Evolutionary conservation across 1,284 basidiomycete species (phyloP).

Genomic region (Marasmius oreades): DNA sequence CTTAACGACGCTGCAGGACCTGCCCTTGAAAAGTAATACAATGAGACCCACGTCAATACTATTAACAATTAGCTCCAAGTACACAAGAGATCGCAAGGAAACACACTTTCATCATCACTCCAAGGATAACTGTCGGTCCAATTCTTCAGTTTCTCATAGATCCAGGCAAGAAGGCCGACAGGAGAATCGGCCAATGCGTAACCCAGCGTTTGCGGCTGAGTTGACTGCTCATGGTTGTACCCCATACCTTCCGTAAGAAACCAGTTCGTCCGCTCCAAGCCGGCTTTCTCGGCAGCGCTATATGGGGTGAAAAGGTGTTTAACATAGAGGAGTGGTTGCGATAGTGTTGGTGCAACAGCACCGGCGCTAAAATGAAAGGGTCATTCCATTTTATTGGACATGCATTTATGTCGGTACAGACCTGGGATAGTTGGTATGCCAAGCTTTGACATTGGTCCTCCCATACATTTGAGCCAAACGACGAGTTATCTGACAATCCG

Average conservation of each 20-base stretch:
- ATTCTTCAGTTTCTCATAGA: conserved; percentile 54
- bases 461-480: conserved; percentile 31
- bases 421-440: conserved; percentile 36
- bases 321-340: conserved; percentile 25
- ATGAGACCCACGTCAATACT: conserved; percentile 46
- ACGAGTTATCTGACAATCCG: conserved; percentile 26
- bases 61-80: not conserved
- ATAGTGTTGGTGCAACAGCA: not conserved
- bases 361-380: not conserved
- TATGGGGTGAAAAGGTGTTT: conserved; percentile 24
- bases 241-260: conserved; percentile 34
- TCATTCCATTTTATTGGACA: not conserved
- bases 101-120: conserved; percentile 45
- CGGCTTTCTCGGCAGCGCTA: conserved; percentile 29
- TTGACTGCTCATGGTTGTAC: conserved; percentile 42
- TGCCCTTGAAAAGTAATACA: conserved; percentile 45
- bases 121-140: conserved; percentile 49
- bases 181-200: conserved; percentile 52
- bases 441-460: conserved; percentile 32
- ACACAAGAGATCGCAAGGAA: not conserved
- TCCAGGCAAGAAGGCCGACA: conserved; percentile 52
- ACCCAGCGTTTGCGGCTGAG: conserved; percentile 53
- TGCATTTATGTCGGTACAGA: conserved; percentile 13
- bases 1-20: conserved; percentile 41
- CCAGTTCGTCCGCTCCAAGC: conserved; percentile 27